Conservation (phyloP, 331 rosid species). For the Telfairia occidentalis region DNA sequence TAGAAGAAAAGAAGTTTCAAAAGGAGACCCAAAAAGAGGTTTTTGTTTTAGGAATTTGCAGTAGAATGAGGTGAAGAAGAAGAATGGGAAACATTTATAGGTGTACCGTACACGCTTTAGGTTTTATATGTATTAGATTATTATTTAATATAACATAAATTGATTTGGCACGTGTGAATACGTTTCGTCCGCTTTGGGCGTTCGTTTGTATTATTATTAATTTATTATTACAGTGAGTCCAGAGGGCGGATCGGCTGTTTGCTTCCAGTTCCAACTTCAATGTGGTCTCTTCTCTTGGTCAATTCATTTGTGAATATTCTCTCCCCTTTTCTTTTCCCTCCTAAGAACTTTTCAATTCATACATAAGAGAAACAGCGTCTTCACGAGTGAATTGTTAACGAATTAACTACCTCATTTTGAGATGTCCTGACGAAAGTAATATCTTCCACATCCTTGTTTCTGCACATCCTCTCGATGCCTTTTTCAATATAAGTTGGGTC, state of each 20-base stretch:
- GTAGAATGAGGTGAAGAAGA: background rate
- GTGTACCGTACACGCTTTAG: background rate
- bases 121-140: background rate
- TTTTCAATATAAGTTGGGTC: no score
- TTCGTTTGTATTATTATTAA: background rate
- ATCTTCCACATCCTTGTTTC: no score
- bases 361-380: no score
- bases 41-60: background rate
- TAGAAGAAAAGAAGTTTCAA: background rate
- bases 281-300: background rate
- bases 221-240: background rate
- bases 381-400: no score
- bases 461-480: no score
- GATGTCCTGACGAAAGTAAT: no score
- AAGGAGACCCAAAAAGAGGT: background rate
- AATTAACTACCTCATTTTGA: no score
- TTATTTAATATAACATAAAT: background rate
- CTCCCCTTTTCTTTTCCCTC: background rate
- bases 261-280: background rate
- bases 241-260: background rate
- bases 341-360: no score
- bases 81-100: background rate
- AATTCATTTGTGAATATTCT: background rate
- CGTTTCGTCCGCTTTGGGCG: background rate
- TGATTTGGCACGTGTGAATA: constrained; percentile 6